These are phyloP conservation scores for Termitomyces sp. DNA, from an alignment of 768 basidiomycete genomes.

Conservation along the genomic window DNA sequence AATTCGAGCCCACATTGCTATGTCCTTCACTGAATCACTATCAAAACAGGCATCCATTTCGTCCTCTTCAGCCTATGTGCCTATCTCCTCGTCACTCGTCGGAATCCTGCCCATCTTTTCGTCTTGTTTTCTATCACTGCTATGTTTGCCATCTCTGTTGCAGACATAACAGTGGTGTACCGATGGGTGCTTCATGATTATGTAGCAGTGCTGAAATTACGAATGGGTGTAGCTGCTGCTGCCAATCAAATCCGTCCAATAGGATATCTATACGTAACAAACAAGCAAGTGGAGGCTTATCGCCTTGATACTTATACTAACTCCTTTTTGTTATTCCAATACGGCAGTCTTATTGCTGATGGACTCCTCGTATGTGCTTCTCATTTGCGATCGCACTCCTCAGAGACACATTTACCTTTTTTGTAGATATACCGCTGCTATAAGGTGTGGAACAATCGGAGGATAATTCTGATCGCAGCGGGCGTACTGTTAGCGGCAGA, in stretches of 20 bases:
- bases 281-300: neutral
- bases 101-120: neutral
- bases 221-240: neutral
- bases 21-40: neutral
- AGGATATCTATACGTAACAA: slow-evolving; percentile 1
- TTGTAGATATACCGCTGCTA: neutral
- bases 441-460: neutral
- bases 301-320: neutral
- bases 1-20: neutral
- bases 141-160: neutral
- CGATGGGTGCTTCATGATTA: neutral
- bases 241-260: neutral
- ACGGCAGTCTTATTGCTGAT: neutral
- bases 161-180: neutral
- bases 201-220: neutral
- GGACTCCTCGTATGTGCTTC: neutral
- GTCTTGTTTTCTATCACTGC: neutral
- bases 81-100: neutral
- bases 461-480: neutral
- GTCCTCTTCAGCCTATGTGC: neutral
- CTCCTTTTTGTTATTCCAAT: neutral
- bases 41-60: neutral
- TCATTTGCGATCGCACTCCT: neutral
- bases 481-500: neutral
- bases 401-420: neutral